Conservation (phyloP, 371 early-diverging fungal genomes). For the Rhizopus stolonifer region DNA sequence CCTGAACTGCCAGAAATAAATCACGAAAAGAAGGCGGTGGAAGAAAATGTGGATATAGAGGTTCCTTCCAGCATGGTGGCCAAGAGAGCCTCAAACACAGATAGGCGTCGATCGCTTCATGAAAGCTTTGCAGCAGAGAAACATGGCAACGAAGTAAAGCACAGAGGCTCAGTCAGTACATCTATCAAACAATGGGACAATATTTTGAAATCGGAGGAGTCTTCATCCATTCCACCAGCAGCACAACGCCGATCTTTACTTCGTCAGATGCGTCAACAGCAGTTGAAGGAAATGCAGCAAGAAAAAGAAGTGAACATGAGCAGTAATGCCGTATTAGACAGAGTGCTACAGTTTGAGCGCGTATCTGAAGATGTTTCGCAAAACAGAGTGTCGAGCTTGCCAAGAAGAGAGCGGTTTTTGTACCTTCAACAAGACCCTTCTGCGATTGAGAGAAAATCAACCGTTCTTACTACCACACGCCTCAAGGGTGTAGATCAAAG, state of each 20-base stretch:
- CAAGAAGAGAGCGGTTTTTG: conserved; percentile 44
- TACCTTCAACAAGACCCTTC: conserved; percentile 44
- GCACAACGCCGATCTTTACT: conserved; percentile 24
- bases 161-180: conserved; percentile 39
- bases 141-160: conserved; percentile 10
- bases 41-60: conserved; percentile 12
- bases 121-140: conserved; percentile 35
- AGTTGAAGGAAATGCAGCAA: conserved; percentile 5
- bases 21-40: not conserved
- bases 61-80: conserved; percentile 25
- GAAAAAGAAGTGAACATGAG: not conserved
- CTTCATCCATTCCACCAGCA: conserved; percentile 13
- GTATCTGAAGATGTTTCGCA: conserved; percentile 36
- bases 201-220: conserved; percentile 25
- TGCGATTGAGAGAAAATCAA: conserved; percentile 28
- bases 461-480: conserved; percentile 1
- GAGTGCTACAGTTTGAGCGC: conserved; percentile 45
- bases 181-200: conserved; percentile 46
- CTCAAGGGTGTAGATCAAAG: conserved; percentile 23
- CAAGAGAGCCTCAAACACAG: conserved; percentile 18
- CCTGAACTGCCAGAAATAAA: not conserved
- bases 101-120: conserved; percentile 37
- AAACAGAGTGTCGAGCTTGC: conserved; percentile 35
- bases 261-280: conserved; percentile 12
- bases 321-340: conserved; percentile 41